phyloP scores from a whole-genome alignment of 202 grass and related monocot genomes.

The Panicum hallii region DNA sequence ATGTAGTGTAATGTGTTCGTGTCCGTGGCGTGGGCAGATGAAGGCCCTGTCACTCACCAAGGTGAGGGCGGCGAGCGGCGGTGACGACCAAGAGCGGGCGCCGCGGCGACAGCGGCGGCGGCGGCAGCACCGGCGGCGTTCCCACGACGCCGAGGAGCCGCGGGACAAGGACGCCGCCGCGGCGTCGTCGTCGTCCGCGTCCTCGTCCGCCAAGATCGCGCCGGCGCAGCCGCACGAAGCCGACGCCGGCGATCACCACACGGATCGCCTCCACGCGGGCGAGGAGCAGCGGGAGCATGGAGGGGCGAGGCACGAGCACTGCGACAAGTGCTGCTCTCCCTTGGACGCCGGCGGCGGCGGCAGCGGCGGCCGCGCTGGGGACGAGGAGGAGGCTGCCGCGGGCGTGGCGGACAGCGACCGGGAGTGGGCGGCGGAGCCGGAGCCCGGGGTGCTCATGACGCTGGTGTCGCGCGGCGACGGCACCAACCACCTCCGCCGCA shows the following conservation, averaged over 20 bases:
- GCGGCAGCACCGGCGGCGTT: neutral
- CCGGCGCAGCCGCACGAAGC: slow-evolving; percentile 47
- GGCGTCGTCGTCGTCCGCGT: slow-evolving; percentile 25
- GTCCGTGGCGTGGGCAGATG: slow-evolving; percentile 30
- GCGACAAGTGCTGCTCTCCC: slow-evolving; percentile 48
- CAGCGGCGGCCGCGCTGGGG: neutral
- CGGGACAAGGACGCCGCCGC: slow-evolving; percentile 35
- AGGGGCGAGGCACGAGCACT: neutral
- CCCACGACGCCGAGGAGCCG: slow-evolving; percentile 15
- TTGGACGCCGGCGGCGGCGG: neutral
- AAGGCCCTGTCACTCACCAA: slow-evolving; percentile 52
- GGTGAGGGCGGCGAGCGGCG: slow-evolving; percentile 39
- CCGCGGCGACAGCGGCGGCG: neutral
- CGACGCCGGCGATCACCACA: neutral
- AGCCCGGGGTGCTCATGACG: slow-evolving; percentile 84
- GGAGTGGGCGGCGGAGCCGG: slow-evolving; percentile 87
- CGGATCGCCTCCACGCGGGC: neutral
- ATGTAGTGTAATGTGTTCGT: too few species aligned
- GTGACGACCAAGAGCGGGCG: neutral
- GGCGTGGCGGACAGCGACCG: slow-evolving; percentile 24
- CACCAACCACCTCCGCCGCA: slow-evolving; percentile 76
- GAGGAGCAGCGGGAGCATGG: neutral
- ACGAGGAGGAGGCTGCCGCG: neutral
- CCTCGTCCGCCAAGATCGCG: slow-evolving; percentile 59
- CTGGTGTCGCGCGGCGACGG: slow-evolving; percentile 74